These are phyloP conservation scores for Rubia tinctorum DNA, from an alignment of 305 asterid genomes.

Conservation along the genomic window DNA sequence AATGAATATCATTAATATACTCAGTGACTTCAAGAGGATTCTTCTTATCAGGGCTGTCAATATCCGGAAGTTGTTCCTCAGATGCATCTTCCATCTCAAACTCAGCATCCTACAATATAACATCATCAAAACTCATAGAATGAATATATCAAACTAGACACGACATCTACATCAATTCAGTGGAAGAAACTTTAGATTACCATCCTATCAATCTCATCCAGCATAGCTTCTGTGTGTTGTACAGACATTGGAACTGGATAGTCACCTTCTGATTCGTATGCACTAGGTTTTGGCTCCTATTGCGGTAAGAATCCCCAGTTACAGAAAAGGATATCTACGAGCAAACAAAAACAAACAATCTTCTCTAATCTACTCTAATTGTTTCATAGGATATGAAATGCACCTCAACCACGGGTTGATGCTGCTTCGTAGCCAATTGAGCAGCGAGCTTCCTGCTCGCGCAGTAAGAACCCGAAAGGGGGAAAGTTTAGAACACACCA, in stretches of 20 bases:
- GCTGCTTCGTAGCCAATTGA: constrained; percentile 50
- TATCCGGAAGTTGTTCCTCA: constrained; percentile 61
- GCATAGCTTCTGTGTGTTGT: constrained; percentile 72
- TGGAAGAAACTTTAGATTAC: constrained; percentile 24
- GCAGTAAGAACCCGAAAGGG: constrained; percentile 12
- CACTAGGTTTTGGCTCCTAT: constrained; percentile 42
- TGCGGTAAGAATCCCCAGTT: background rate
- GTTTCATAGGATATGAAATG: background rate
- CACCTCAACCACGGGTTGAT: constrained; percentile 38
- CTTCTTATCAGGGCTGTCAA: constrained; percentile 56
- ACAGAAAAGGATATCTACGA: background rate
- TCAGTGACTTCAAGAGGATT: constrained; percentile 68
- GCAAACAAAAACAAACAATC: background rate
- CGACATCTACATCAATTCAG: background rate
- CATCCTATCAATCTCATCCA: constrained; percentile 81
- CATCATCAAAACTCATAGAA: background rate
- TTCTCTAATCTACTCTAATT: background rate
- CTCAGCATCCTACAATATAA: constrained; percentile 41
- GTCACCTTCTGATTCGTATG: constrained; percentile 31
- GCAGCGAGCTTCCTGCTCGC: constrained; percentile 52
- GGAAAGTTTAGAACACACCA: background rate
- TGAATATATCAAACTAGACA: background rate
- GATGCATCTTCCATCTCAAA: constrained; percentile 76
- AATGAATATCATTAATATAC: constrained; percentile 59
- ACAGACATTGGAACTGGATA: constrained; percentile 61